A percentile compares a stretch with the other conserved stretches of the same genome.
Evolutionary conservation across 1,284 basidiomycete genomes (phyloP).

Genomic region (Fistulinella cinereoalba): DNA sequence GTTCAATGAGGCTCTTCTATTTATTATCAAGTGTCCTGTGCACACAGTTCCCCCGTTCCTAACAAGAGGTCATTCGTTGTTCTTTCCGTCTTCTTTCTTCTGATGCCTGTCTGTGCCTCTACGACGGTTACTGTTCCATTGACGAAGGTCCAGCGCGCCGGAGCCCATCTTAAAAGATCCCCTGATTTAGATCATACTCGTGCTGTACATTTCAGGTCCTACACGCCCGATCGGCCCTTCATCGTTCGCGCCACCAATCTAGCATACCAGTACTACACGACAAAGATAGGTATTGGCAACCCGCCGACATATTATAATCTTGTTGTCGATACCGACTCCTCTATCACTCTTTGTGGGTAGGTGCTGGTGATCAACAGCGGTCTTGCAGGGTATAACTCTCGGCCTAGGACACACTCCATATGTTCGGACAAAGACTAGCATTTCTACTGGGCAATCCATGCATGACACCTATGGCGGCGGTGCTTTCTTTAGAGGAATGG

Average conservation of each 20-base stretch:
- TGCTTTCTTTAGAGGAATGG: constrained; percentile 18
- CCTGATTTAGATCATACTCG: constrained; percentile 22
- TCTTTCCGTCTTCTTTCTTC: constrained; percentile 12
- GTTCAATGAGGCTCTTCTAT: no score
- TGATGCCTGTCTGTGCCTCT: neutral
- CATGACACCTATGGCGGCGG: constrained; percentile 23
- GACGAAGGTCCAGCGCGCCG: constrained; percentile 7
- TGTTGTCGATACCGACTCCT: constrained; percentile 32
- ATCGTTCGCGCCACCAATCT: constrained; percentile 20
- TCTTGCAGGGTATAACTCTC: neutral
- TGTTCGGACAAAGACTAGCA: constrained; percentile 20
- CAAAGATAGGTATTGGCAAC: constrained; percentile 22
- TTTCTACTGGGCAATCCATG: constrained; percentile 24
- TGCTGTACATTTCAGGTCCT: constrained; percentile 9
- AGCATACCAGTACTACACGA: constrained; percentile 19
- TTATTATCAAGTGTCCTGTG: no score
- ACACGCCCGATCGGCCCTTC: neutral
- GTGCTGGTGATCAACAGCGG: constrained; percentile 1
- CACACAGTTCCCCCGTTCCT: no score
- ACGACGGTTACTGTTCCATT: constrained; percentile 10
- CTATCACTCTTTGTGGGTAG: constrained; percentile 34
- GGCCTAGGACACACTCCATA: constrained; percentile 19
- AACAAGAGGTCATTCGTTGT: no score
- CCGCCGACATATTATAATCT: constrained; percentile 25
- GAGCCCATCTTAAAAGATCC: constrained; percentile 17